A percentile compares a stretch with the other conserved stretches of the same genome.
These are phyloP conservation scores for Mucor velutinosus DNA, from an alignment of 371 early-diverging fungal species.

Conservation along the genomic window DNA sequence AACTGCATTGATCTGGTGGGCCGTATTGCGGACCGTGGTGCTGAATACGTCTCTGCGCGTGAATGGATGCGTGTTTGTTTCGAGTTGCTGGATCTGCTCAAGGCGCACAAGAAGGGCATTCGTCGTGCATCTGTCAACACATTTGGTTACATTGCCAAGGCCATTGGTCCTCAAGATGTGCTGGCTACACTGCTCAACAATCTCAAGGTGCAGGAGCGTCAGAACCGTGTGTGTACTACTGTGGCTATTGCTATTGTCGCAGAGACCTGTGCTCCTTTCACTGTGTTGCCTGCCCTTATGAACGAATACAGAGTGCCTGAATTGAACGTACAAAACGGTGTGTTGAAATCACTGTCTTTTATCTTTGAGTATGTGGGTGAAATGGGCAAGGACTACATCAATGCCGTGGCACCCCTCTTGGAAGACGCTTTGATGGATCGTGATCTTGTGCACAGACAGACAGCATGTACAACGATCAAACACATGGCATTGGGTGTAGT, in stretches of 20 bases:
- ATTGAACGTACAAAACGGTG: slow-evolving; percentile 97
- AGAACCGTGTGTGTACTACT: slow-evolving; percentile 97
- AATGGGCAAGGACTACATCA: slow-evolving; percentile 95
- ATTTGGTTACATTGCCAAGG: slow-evolving; percentile 98
- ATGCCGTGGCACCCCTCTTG: slow-evolving; percentile 92
- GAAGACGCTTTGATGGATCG: slow-evolving; percentile 98
- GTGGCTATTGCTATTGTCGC: slow-evolving; percentile 96
- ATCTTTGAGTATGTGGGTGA: slow-evolving; percentile 98
- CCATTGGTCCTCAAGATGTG: slow-evolving; percentile 99
- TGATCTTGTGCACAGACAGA: slow-evolving; percentile 96
- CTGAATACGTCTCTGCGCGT: slow-evolving; percentile 96
- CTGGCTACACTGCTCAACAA: slow-evolving; percentile 96
- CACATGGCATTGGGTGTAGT: slow-evolving; percentile 91
- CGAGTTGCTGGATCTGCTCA: slow-evolving; percentile 93
- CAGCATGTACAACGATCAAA: slow-evolving; percentile 93
- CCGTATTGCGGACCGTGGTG: slow-evolving; percentile 96
- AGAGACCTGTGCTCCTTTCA: slow-evolving; percentile 95
- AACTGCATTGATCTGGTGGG: slow-evolving; percentile 94
- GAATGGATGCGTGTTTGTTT: slow-evolving; percentile 99
- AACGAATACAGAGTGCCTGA: slow-evolving; percentile 99
- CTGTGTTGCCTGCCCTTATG: slow-evolving; percentile 97
- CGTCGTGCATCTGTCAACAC: slow-evolving; percentile 96
- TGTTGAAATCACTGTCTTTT: slow-evolving; percentile 92
- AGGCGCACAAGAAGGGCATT: slow-evolving; percentile 95
- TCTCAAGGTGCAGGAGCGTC: slow-evolving; percentile 97